Evolutionary conservation across 2,329 filamentous ascomycete species (phyloP), one percentile per base, ranked within the genome.

Genomic region (Colletotrichum sojae): DNA sequence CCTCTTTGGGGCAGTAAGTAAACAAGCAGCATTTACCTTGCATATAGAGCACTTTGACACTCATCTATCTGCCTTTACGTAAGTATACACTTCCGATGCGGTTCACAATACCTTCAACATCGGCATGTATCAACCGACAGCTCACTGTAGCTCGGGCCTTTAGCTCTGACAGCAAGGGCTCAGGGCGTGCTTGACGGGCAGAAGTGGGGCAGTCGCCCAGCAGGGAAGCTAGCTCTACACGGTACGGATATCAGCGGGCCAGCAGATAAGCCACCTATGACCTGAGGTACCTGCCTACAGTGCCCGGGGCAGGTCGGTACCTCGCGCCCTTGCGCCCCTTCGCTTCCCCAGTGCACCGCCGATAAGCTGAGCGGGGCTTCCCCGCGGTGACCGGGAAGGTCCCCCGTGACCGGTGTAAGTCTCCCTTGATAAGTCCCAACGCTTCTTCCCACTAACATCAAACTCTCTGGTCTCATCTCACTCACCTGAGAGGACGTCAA

Each of bases 241-340:
- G 31, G 31, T 36, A 36, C 31, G 70, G 70, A 60, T 71, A 71
- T 65, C 68, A 64, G 67, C 63, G 70, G 68, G 62, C 57, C 67
- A 71, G 60, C 55, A 58, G 70, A 46, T 64, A 56, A 46, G 49
- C 9, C 27, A 22, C 49, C 58, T 25, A 15, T 45, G 48, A 22
- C 49, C 58, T 25, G 18, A 52, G 48, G 48, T 40, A 40, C 65
- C 65, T 59, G 9, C 31, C 31, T 36, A 6, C 31, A 10, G 31
- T 36, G 31, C 31, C 31, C 31, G 31, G 31, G 31, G 31, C 10
- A 10, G 31, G 31, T 36, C 9, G 31, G 31, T 36, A 36, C 31
- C 8, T 36, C 10, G 9, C 31, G 31, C 31, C 31, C 31, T 36
- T 36, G 31, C 31, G 8, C 31, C 31, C 31, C 31, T 36, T 36